Base-by-base conservation (phyloP, 441 rosid species). In the Melastoma candidum region DNA sequence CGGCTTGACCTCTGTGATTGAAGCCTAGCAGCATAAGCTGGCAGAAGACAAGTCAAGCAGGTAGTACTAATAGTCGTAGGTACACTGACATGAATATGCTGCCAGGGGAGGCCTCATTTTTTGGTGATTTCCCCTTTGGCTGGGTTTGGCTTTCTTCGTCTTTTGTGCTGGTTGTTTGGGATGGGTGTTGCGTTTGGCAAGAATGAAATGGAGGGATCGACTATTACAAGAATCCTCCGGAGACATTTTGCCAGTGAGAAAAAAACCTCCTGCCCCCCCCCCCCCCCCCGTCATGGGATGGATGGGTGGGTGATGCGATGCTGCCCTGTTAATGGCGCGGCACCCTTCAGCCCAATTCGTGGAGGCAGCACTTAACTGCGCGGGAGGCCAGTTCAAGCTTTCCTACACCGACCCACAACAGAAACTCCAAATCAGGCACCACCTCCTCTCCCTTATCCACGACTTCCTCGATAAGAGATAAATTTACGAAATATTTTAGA, bases 331-430 rank as follows among this genome's bases (percentile, higher is more conserved):
- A n/a, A 79, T 79, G 85, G 79, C 78, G 46, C 44, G 72, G 47
- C 27, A 75, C 17, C 57, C 68, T 63, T 49, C 60, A 26, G 51
- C 53, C 60, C 56, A 72, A 47, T 75, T 78, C 82, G 71, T 84
- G 26, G 87, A 84, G 3, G 71, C 74, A 1, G 79, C 87, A 2
- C 82, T 81, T 53, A 60, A 62, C 25, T 63, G 73, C 58, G 51
- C 68, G 2, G 60, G 63, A 27, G 48, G 54, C 8, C 53, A 63
- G 2, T 75, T 64, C 29, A 62, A 79, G 12, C 73, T 81, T 0
- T 74, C 92, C 12, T 84, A 84, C 67, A 14, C 83, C 10, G 77
- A 81, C 41, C 75, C 72, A 7, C 57, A 75, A 32, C 87, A 84
- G 48, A 77, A 76, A 61, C 69, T 74, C 76, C 13, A 70, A 3